Percentiles rank a stretch among this genome's conserved stretches.
Evolutionary conservation across 1,284 basidiomycete genomes (phyloP).

Genomic region (Veloporphyrellus conicus): DNA sequence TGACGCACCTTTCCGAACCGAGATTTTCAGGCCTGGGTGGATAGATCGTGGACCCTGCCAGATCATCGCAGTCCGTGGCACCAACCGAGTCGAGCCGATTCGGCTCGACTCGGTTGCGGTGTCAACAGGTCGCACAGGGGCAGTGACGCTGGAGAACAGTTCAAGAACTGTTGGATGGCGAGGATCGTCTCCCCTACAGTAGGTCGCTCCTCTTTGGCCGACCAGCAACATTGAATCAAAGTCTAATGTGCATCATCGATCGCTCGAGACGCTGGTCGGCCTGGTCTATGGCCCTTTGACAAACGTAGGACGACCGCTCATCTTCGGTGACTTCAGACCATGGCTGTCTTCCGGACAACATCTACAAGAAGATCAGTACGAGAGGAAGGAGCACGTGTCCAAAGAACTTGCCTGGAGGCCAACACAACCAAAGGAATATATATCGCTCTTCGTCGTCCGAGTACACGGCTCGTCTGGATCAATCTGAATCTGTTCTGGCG

Average conservation of each 20-base stretch:
- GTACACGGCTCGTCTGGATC: background rate
- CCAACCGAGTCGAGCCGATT: too few relatives aligned
- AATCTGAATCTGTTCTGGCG: background rate
- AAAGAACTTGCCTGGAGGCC: background rate
- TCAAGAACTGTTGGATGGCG: background rate
- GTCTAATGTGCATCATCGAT: background rate
- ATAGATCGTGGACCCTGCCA: too few relatives aligned
- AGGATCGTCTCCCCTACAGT: background rate
- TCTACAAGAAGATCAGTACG: background rate
- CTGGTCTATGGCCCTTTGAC: background rate
- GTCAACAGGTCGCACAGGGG: background rate
- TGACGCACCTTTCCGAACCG: too few relatives aligned
- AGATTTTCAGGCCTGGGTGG: too few relatives aligned
- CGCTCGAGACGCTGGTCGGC: background rate
- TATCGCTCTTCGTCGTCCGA: constrained; percentile 12
- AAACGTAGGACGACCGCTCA: background rate
- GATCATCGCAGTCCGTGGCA: too few relatives aligned
- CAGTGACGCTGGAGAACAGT: background rate
- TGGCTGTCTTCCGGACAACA: background rate
- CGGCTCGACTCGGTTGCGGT: background rate
- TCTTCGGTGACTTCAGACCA: background rate
- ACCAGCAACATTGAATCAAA: background rate
- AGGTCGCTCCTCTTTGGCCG: background rate
- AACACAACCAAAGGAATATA: constrained; percentile 16
- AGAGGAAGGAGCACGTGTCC: background rate